A percentile compares a stretch with the other conserved stretches of the same genome.
These are phyloP conservation scores for Saccharomycopsis guyanensis DNA, from an alignment of 805 yeast genomes.

Conservation along the genomic window DNA sequence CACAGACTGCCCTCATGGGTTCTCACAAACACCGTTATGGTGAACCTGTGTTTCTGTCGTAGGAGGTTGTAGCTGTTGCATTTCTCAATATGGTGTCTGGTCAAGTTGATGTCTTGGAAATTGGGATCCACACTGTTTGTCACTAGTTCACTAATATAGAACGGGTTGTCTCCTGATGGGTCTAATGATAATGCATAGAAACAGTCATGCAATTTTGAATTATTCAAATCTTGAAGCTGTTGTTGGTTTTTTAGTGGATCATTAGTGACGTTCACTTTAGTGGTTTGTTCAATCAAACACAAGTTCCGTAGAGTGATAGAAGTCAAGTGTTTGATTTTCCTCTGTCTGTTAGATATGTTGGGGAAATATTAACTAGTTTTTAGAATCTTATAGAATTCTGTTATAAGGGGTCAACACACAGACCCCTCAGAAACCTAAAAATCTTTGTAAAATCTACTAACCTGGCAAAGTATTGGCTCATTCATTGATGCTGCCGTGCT, in stretches of 20 bases:
- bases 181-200: constrained; percentile 1
- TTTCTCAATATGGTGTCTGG: neutral
- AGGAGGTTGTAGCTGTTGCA: neutral
- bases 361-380: no score
- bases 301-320: constrained; percentile 15
- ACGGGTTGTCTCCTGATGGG: constrained; percentile 11
- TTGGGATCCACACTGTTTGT: constrained; percentile 1
- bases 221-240: neutral
- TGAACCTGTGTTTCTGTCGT: constrained; percentile 1
- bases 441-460: no score
- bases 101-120: constrained; percentile 18
- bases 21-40: constrained; percentile 12
- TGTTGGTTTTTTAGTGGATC: constrained; percentile 4
- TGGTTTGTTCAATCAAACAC: neutral
- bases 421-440: no score
- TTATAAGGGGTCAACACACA: no score
- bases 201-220: constrained; percentile 1
- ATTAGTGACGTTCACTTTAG: neutral
- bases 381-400: no score
- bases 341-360: no score
- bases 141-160: constrained; percentile 18
- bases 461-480: neutral
- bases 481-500: no score
- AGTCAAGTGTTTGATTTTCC: constrained; percentile 16
- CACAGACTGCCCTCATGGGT: neutral